Conservation (phyloP, 768 basidiomycete genomes). For the Auriscalpium microsporum region DNA sequence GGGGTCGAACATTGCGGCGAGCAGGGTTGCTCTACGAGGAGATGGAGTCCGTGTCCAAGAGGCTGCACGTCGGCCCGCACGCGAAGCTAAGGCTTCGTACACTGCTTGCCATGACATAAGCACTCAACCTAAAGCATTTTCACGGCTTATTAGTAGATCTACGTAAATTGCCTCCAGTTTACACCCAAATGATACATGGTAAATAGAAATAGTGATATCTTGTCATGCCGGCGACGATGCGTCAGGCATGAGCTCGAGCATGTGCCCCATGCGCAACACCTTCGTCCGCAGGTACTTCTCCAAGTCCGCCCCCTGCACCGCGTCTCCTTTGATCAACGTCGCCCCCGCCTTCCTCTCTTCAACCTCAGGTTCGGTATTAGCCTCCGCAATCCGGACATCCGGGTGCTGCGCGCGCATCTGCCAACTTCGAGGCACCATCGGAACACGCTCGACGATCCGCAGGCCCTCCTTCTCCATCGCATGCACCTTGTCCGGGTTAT, state of each 20-base stretch:
- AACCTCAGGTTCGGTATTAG: constrained; percentile 16
- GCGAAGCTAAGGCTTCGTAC: too few species aligned
- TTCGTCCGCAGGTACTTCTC: constrained; percentile 96
- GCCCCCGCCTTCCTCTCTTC: constrained; percentile 48
- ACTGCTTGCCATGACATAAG: too few species aligned
- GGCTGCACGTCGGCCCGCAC: too few species aligned
- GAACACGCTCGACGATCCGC: constrained; percentile 70
- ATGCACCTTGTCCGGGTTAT: constrained; percentile 95
- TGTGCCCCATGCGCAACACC: constrained; percentile 95
- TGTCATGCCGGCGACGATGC: background rate
- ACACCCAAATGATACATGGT: too few species aligned
- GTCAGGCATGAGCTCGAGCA: constrained; percentile 49
- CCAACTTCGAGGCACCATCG: constrained; percentile 96
- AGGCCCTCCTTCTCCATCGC: constrained; percentile 83
- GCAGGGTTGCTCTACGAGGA: background rate
- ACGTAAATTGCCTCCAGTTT: too few species aligned
- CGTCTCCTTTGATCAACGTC: constrained; percentile 73
- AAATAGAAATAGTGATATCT: background rate
- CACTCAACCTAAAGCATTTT: too few species aligned
- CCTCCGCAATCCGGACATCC: constrained; percentile 16
- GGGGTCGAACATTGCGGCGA: constrained; percentile 58
- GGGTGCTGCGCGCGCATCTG: constrained; percentile 25
- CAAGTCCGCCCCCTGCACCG: constrained; percentile 74
- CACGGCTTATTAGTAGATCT: too few species aligned
- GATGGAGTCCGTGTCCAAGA: too few species aligned